Evolutionary conservation across 805 yeast genomes (phyloP), one percentile per base, ranked within the genome.

Genomic region (Saccharomycopsis fodiens): DNA sequence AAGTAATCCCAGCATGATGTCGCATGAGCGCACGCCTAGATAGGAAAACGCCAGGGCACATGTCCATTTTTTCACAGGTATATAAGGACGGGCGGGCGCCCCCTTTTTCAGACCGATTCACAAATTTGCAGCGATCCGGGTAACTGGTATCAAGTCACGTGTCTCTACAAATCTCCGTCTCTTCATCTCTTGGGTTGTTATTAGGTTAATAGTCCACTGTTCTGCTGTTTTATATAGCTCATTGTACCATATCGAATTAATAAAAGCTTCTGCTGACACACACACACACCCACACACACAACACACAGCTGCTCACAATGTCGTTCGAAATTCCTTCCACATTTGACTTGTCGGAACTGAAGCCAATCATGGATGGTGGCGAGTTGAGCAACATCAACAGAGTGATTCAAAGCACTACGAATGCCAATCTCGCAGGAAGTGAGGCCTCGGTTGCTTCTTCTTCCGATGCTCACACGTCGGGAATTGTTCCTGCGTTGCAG

Each of bases 401-500:
- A 8, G 34, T 32, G 36, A 17, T 15, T 17, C 36, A 15, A 10
- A 32, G 36, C 36, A 32, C 17, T 6, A 17, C 36, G 8, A 17
- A 15, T 7, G 36, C 20, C 8, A 17, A 15, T 5, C 35, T 29
- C 19, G 36, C 36, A 13, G 17, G 23, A n/a, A 29, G 22, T 27
- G 43, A 40, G 13, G 36, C 43, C 5, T 29, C 30, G n/a, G 35
- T 27, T 3, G 27, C 45, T 12, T 32, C 45, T 15, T 22, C 41
- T 3, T 63, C 56, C 4, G 87, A 79, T 39, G 81, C 82, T 22
- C 81, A 91, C 1, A 82, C 94, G 2, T 85, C 96, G 0, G 98
- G 98, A 36, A 91, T 93, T 45, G 95, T 93, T 5, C 98, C 98
- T 39, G 91, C 97, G 1, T 55, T 70, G 40, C 95, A 86, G 62